phyloP scores from a whole-genome alignment of 768 basidiomycete genomes.

The Amanita exitialis region DNA sequence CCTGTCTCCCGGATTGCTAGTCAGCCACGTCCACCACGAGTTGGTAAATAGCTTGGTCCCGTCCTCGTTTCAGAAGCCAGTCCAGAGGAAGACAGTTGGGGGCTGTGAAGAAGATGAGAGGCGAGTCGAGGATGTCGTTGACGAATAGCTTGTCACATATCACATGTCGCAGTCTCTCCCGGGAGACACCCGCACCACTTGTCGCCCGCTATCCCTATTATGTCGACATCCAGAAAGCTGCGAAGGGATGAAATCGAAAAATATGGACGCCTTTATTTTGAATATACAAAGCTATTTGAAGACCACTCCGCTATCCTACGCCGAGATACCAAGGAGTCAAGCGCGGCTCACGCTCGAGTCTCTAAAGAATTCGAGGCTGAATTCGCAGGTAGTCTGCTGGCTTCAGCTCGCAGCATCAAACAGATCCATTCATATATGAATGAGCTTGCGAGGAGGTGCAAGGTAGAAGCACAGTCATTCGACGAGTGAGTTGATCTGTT shows the following conservation, averaged over 20 bases:
- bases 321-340: background rate
- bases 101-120: too few relatives aligned
- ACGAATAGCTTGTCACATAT: too few relatives aligned
- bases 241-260: background rate
- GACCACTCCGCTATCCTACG: background rate
- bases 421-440: conserved; percentile 1
- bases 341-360: background rate
- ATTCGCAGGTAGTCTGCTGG: background rate
- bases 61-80: too few relatives aligned
- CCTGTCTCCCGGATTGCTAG: too few relatives aligned
- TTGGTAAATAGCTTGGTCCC: too few relatives aligned
- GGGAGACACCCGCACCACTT: background rate
- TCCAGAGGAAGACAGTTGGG: too few relatives aligned
- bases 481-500: background rate
- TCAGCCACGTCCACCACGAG: too few relatives aligned
- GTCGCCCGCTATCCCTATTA: background rate
- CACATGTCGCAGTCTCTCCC: background rate
- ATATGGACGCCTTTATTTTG: background rate
- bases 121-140: too few relatives aligned
- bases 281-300: background rate
- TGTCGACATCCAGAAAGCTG: background rate
- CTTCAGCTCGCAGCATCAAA: background rate
- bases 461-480: background rate
- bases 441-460: background rate
- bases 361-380: background rate